A percentile compares a stretch with the other conserved stretches of the same genome.
Conservation (phyloP, 257 asterid genomes). For the Ilex aquifolium region DNA sequence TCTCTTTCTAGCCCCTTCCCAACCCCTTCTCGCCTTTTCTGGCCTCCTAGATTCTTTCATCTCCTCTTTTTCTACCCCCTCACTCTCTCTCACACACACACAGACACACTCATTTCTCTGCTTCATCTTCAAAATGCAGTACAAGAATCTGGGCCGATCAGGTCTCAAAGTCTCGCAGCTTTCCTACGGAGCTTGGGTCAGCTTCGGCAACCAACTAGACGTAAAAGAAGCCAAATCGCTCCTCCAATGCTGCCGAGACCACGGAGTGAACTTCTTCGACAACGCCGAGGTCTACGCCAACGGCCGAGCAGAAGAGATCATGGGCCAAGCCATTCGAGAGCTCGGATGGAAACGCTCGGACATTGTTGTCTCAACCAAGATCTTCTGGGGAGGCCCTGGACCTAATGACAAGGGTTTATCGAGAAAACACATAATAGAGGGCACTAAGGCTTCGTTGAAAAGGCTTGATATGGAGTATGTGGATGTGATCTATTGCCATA, state of each 20-base stretch:
- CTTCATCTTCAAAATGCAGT: constrained; percentile 45
- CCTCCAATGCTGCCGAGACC: constrained; percentile 91
- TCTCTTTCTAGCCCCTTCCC: too few species aligned
- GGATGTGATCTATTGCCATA: constrained; percentile 71
- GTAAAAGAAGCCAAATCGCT: constrained; percentile 88
- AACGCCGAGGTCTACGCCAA: constrained; percentile 98
- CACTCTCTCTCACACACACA: too few species aligned
- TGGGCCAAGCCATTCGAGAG: constrained; percentile 97
- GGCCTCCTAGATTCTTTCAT: too few species aligned
- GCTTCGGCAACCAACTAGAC: constrained; percentile 93
- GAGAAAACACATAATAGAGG: constrained; percentile 82
- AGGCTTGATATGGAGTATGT: constrained; percentile 91
- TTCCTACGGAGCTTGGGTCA: constrained; percentile 93
- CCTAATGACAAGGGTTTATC: constrained; percentile 96
- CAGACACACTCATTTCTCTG: too few species aligned
- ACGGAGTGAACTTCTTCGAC: constrained; percentile 93
- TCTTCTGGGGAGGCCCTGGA: constrained; percentile 98
- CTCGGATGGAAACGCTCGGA: constrained; percentile 95
- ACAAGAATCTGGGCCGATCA: constrained; percentile 85
- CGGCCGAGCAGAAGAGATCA: constrained; percentile 95
- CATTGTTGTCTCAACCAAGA: constrained; percentile 83
- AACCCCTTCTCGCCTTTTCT: too few species aligned
- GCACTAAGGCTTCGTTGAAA: constrained; percentile 69
- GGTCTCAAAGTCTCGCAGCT: constrained; percentile 96
- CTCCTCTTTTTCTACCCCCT: too few species aligned